Evolutionary conservation across 2,329 filamentous ascomycete species (phyloP).

Genomic region (Cyphellophora attinorum): DNA sequence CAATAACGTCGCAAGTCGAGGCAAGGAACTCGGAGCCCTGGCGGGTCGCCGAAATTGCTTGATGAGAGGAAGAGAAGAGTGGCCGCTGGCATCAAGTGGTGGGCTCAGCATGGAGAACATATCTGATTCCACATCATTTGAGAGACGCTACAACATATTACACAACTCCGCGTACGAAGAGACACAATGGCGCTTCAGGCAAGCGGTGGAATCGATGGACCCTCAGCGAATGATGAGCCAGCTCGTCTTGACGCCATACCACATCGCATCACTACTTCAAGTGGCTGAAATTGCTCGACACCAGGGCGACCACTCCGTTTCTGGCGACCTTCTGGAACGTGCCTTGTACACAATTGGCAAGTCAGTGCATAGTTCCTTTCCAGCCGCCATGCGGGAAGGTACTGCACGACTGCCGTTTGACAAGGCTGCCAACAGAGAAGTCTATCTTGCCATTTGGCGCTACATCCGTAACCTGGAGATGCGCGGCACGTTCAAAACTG

Average conservation of each 20-base stretch:
- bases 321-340: constrained; percentile 79
- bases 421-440: constrained; percentile 78
- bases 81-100: constrained; percentile 69
- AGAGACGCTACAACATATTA: constrained; percentile 65
- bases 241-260: constrained; percentile 69
- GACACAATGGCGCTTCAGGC: constrained; percentile 67
- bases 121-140: constrained; percentile 46
- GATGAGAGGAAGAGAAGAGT: constrained; percentile 76
- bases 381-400: constrained; percentile 64
- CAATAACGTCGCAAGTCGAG: constrained; percentile 45
- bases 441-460: constrained; percentile 82
- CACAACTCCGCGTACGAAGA: constrained; percentile 66
- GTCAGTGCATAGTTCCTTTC: constrained; percentile 73
- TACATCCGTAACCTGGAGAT: constrained; percentile 78
- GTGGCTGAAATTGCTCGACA: constrained; percentile 88
- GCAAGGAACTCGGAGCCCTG: constrained; percentile 58
- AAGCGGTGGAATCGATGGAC: constrained; percentile 72
- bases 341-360: constrained; percentile 91
- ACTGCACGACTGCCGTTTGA: constrained; percentile 72
- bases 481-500: constrained; percentile 89
- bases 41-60: constrained; percentile 71
- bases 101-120: constrained; percentile 74
- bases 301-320: constrained; percentile 75
- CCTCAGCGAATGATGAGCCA: constrained; percentile 72
- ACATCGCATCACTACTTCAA: constrained; percentile 87